Evolutionary conservation across 2,329 filamentous ascomycete species (phyloP).

Genomic region (Pezicula neosporulosa): DNA sequence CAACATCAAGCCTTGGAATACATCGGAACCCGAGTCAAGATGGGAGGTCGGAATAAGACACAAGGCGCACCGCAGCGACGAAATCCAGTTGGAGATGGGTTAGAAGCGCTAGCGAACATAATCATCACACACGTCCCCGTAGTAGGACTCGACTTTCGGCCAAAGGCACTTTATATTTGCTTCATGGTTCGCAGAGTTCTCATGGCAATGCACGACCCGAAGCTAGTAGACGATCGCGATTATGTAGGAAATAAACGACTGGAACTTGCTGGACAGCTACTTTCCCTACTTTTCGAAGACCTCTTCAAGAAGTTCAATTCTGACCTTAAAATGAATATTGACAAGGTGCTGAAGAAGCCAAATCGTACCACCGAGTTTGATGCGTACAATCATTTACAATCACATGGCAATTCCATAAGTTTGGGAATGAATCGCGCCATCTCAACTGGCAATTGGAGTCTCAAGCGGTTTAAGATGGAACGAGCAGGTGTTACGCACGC

Average conservation of each 20-base stretch:
- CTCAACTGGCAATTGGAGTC: slow-evolving; percentile 94
- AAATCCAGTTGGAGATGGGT: slow-evolving; percentile 84
- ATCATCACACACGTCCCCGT: slow-evolving; percentile 95
- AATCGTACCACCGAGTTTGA: slow-evolving; percentile 87
- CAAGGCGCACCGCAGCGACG: slow-evolving; percentile 55
- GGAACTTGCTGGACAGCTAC: slow-evolving; percentile 88
- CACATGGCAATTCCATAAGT: slow-evolving; percentile 84
- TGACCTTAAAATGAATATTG: slow-evolving; percentile 87
- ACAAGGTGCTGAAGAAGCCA: slow-evolving; percentile 93
- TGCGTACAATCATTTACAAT: slow-evolving; percentile 77
- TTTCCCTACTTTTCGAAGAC: slow-evolving; percentile 94
- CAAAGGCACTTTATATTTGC: slow-evolving; percentile 94
- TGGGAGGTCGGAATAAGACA: slow-evolving; percentile 62
- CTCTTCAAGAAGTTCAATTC: slow-evolving; percentile 93
- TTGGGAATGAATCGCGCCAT: slow-evolving; percentile 94
- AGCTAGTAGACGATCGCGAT: slow-evolving; percentile 90
- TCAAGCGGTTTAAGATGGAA: slow-evolving; percentile 99
- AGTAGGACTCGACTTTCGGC: slow-evolving; percentile 86
- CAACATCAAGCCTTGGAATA: slow-evolving; percentile 96
- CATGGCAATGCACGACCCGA: slow-evolving; percentile 88
- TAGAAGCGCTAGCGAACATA: slow-evolving; percentile 88
- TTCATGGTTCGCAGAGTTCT: slow-evolving; percentile 96
- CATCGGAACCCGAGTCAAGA: slow-evolving; percentile 82
- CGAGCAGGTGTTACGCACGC: slow-evolving; percentile 94
- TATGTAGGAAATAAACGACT: slow-evolving; percentile 97